Conservation (phyloP, 208 protist species). For the Blechomonas ayalai region DNA sequence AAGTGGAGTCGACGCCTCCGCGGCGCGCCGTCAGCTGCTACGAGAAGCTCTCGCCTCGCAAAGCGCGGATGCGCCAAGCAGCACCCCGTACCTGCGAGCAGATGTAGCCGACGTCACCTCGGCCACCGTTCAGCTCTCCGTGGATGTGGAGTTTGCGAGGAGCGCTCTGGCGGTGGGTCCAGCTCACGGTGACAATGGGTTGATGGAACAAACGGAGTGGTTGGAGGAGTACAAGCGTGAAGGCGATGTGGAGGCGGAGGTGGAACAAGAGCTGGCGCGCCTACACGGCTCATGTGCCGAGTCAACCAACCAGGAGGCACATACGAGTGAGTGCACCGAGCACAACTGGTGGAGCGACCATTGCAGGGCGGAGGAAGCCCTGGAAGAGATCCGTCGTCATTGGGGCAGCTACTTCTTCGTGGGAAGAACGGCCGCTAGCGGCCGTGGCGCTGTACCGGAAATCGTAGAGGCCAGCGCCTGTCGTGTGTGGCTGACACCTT, state of each 20-base stretch:
- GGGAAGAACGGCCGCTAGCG: too few relatives aligned
- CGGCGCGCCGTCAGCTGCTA: neutral
- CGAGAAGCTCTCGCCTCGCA: neutral
- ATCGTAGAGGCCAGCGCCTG: slow-evolving; percentile 1
- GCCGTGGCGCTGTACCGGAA: too few relatives aligned
- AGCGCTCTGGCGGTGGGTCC: slow-evolving; percentile 7
- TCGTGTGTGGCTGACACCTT: slow-evolving; percentile 5
- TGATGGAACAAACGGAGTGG: neutral
- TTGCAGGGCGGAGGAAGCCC: too few relatives aligned
- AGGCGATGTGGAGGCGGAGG: neutral
- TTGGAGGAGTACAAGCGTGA: neutral
- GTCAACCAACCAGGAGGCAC: too few relatives aligned
- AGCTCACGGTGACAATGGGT: neutral
- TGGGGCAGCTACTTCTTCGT: too few relatives aligned
- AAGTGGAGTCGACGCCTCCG: neutral
- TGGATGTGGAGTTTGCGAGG: slow-evolving; percentile 7
- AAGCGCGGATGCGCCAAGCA: neutral
- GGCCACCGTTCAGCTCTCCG: neutral
- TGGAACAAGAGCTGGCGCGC: slow-evolving; percentile 3
- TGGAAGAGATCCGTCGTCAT: too few relatives aligned
- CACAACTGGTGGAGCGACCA: too few relatives aligned
- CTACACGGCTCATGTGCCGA: too few relatives aligned
- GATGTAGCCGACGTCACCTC: neutral
- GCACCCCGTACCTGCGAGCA: neutral
- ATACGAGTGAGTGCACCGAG: too few relatives aligned